Evolutionary conservation across 2,329 filamentous ascomycete genomes (phyloP).

Genomic region (Penicillium sp.): DNA sequence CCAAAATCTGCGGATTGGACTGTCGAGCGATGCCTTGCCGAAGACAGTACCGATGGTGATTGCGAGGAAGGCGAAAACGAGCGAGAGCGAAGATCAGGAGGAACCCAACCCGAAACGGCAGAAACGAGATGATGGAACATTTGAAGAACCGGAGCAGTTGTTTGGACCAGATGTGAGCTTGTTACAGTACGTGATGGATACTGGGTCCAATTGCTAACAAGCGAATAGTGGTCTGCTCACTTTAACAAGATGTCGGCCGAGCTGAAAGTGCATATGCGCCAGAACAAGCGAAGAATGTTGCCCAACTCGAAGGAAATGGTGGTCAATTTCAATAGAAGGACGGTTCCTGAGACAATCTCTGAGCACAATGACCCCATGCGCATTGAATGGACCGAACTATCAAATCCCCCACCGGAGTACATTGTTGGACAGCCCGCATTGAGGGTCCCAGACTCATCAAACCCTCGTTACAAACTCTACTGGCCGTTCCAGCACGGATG

Average conservation of each 20-base stretch:
- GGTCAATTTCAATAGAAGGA: constrained; percentile 86
- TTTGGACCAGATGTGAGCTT: constrained; percentile 77
- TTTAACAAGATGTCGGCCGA: constrained; percentile 83
- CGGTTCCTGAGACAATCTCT: constrained; percentile 79
- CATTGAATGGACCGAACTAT: constrained; percentile 91
- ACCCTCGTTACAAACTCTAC: constrained; percentile 85
- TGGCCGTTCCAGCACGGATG: constrained; percentile 87
- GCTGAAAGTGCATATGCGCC: constrained; percentile 84
- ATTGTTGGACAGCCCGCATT: constrained; percentile 80
- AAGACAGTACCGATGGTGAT: constrained; percentile 94
- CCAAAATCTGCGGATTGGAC: constrained; percentile 89
- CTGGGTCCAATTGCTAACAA: constrained; percentile 2
- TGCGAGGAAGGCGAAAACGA: constrained; percentile 72
- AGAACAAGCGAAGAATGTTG: constrained; percentile 89
- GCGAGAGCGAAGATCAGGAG: constrained; percentile 78
- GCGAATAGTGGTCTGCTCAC: constrained; percentile 55
- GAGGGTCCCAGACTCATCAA: constrained; percentile 84
- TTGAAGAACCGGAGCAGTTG: constrained; percentile 67
- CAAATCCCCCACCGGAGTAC: constrained; percentile 65
- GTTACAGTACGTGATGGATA: neutral
- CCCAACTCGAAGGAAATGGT: constrained; percentile 98
- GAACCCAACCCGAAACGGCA: constrained; percentile 71
- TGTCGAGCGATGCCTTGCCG: constrained; percentile 92
- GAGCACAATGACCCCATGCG: constrained; percentile 93
- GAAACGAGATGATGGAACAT: constrained; percentile 55